phyloP scores from a whole-genome alignment of 305 asterid genomes.

The Fraxinus xanthoxyloides region DNA sequence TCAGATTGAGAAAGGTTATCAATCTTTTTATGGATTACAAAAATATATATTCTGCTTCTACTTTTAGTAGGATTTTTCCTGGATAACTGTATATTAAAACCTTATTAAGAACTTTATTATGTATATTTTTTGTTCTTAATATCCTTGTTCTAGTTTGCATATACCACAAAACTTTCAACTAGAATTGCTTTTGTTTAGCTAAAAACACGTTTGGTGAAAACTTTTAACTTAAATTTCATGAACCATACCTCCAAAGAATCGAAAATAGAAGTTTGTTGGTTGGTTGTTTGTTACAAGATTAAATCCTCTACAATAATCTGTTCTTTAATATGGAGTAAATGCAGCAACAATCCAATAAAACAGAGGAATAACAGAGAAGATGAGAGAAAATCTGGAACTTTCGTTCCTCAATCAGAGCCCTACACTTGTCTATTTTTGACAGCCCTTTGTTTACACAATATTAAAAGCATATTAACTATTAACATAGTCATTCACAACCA shows the following conservation, averaged over 20 bases:
- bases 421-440: no score
- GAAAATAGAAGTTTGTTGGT: neutral
- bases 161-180: neutral
- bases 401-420: no score
- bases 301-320: no score
- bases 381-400: no score
- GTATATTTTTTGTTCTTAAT: neutral
- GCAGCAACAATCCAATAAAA: no score
- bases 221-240: neutral
- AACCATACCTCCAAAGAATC: neutral
- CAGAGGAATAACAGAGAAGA: no score
- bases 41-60: neutral
- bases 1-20: slow-evolving; percentile 35
- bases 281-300: neutral
- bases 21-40: neutral
- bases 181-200: neutral
- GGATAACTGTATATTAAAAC: slow-evolving; percentile 23
- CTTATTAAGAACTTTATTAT: neutral
- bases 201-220: neutral
- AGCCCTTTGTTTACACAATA: neutral
- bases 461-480: neutral
- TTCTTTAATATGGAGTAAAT: no score
- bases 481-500: neutral
- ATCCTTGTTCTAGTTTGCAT: neutral
- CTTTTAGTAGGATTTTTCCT: neutral